Base-by-base conservation (phyloP, 345 rosid genomes). In the Acer negundo region DNA sequence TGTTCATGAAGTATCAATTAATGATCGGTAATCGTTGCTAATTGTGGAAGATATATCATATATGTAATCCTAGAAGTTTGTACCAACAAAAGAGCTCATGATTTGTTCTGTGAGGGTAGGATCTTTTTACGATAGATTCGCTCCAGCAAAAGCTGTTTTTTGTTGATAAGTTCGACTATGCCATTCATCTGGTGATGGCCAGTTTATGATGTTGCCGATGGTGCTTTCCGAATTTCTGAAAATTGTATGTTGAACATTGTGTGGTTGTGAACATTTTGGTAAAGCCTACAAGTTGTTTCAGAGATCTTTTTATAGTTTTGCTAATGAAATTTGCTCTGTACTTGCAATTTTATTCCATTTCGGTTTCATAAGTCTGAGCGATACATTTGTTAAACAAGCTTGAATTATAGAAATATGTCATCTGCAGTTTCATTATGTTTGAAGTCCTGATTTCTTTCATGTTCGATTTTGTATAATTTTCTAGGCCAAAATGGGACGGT, bases 401-500 rank as follows among this genome's bases (percentile, higher is more conserved):
- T 17, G 62, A 55, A 70, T 17, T 5, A 20, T 28, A 17, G 15
- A 49, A 53, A 49, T 19, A 19, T 26, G 22, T 55, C 20, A 17
- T 6, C 35, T 71, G 49, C 28, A 12, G 64, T 11, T 35, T 35
- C 38, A 4, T 4, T 2, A 19, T 46, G 35, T 56, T 20, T 22
- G 19, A 47, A 9, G 0, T 2, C 17, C 64, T 58, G 38, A 55
- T 56, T 11, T 46, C 42, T 68, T 26, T 63, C 5, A 9, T 62
- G 12, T 22, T 26, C 35, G 11, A 26, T 46, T 31, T 58, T 38
- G 2, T 23, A 59, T 38, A 19, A 74, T 40, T 63, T 46, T 64
- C 20, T 72, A 90, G 92, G 84, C 90, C 90, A 7, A 85, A 80
- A 71, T 84, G 84, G 79, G 92, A 80, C 56, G 91, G 89, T 28